These are phyloP conservation scores for Cetradonia linearis DNA, from an alignment of 495 filamentous ascomycete species.

Conservation along the genomic window DNA sequence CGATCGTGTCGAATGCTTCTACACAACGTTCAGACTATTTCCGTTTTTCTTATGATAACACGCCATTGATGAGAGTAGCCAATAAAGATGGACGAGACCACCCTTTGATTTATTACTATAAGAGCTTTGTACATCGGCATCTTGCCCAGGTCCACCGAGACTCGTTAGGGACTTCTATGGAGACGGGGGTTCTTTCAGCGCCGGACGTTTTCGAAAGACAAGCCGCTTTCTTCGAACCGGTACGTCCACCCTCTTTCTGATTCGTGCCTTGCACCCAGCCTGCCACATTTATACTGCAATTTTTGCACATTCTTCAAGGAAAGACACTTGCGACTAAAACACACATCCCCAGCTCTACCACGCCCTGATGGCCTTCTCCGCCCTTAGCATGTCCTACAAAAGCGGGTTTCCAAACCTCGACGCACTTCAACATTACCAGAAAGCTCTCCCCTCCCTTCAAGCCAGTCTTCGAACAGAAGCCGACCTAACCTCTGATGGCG, in stretches of 20 bases:
- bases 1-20: constrained; percentile 8
- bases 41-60: constrained; percentile 17
- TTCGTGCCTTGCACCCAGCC: constrained; percentile 13
- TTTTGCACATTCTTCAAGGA: neutral
- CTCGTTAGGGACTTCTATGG: constrained; percentile 19
- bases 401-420: constrained; percentile 37
- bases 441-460: constrained; percentile 42
- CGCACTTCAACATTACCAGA: constrained; percentile 47
- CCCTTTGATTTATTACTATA: constrained; percentile 21
- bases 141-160: constrained; percentile 25
- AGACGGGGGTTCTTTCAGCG: constrained; percentile 18
- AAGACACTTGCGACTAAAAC: neutral
- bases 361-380: constrained; percentile 51
- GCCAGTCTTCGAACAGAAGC: constrained; percentile 35
- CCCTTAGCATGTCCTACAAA: constrained; percentile 44
- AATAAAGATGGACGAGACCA: constrained; percentile 20
- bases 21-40: constrained; percentile 16
- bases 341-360: constrained; percentile 40
- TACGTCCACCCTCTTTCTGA: constrained; percentile 26
- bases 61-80: constrained; percentile 20
- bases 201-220: constrained; percentile 39
- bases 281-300: constrained; percentile 1
- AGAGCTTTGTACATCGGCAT: constrained; percentile 22
- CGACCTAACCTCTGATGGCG: constrained; percentile 47
- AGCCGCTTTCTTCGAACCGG: constrained; percentile 42